Base-by-base conservation (phyloP, 345 rosid genomes). In the Sonneratia caseolaris region DNA sequence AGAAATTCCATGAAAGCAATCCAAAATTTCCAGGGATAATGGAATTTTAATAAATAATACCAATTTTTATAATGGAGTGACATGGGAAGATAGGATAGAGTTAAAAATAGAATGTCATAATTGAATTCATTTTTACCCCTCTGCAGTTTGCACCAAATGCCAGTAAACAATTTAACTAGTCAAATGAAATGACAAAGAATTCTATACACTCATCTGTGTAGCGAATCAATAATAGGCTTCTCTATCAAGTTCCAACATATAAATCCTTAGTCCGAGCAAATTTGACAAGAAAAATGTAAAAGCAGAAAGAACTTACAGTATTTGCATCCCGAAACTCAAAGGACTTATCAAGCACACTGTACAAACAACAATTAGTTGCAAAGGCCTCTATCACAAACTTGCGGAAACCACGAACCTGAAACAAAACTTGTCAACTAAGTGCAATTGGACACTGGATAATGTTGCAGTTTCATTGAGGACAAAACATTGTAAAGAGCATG, bases 321-420 rank as follows among this genome's bases (percentile, higher is more conserved):
- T 86, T 95, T 70, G 97, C 96, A 78, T 95, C 97, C 61, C 72
- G 78, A 78, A 95, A 92, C 72, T 92, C 96, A 3, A 95, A 92
- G 68, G 99, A 95, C 80, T 82, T 90, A 77, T 95, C 91, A 37
- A 92, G 97, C 62, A 88, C 91, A 42, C 97, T 92, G 74, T 85
- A 79, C 78, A 92, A 76, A 80, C 99, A 95, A 72, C 99, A 95
- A 69, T 90, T 86, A 61, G 81, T 84, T 27, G 90, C 92, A 79
- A 90, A 95, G 66, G 65, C 68, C 77, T 92, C 96, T 7, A 89
- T 88, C 66, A 89, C 81, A 73, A 85, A 92, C 65, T 82, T 89
- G 73, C 74, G 88, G 79, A 95, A 95, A 76, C 97, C 99, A 43
- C 89, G 92, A 64, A 92, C 91, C 97, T 92, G 81, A 66, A 83